Percentiles rank a stretch among this genome's conserved stretches.
These are phyloP conservation scores for Pyracantha coccinea DNA, from an alignment of 331 rosid species.

Conservation along the genomic window DNA sequence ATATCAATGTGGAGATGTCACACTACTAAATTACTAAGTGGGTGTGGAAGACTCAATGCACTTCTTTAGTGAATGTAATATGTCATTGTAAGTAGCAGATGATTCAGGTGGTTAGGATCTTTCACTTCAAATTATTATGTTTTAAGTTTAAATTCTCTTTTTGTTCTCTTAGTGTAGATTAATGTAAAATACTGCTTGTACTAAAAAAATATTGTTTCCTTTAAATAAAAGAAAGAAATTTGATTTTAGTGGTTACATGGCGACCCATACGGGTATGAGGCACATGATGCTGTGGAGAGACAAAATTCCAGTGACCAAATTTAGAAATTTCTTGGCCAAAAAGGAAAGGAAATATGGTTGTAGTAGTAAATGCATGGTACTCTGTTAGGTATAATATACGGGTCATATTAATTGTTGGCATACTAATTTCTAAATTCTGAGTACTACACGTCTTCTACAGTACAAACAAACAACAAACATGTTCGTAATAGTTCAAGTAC, in stretches of 20 bases:
- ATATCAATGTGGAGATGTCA: neutral
- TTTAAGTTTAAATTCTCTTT: fast-evolving
- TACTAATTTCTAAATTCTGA: neutral
- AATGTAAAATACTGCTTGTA: neutral
- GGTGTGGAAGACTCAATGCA: neutral
- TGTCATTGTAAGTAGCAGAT: neutral
- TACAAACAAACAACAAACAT: neutral
- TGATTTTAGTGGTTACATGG: neutral
- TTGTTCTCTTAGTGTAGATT: neutral
- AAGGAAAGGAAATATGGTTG: neutral
- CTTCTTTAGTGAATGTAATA: neutral
- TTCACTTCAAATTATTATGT: too few species aligned
- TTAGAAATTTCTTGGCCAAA: neutral
- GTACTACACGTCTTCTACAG: neutral
- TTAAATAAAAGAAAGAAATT: too few species aligned
- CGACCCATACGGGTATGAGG: neutral
- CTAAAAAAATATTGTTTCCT: too few species aligned
- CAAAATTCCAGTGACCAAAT: neutral
- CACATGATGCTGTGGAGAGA: neutral
- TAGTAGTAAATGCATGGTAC: neutral
- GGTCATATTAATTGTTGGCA: neutral
- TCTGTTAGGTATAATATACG: neutral
- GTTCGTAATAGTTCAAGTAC: neutral
- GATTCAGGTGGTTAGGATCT: neutral
- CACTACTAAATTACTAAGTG: neutral